Evolutionary conservation across 768 basidiomycete genomes (phyloP).

Genomic region (Mycena maculata): DNA sequence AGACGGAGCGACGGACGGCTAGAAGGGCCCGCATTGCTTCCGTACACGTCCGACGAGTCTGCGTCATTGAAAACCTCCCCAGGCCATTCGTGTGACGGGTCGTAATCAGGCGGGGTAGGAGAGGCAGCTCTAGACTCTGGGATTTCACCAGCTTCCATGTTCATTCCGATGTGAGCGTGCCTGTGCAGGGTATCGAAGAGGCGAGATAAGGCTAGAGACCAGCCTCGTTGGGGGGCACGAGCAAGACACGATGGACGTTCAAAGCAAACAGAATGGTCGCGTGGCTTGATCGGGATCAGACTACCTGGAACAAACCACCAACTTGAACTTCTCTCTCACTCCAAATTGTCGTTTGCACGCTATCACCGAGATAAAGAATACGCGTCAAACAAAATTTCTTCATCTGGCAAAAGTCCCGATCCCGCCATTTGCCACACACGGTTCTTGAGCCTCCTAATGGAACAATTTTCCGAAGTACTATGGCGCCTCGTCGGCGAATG

Average conservation of each 20-base stretch:
- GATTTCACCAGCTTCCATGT: slow-evolving; percentile 24
- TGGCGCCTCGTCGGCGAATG: slow-evolving; percentile 14
- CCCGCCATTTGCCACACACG: slow-evolving; percentile 16
- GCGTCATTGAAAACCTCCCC: slow-evolving; percentile 45
- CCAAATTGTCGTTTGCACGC: neutral
- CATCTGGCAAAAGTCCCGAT: slow-evolving; percentile 4
- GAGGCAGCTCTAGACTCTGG: slow-evolving; percentile 7
- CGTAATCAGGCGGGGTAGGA: slow-evolving; percentile 49
- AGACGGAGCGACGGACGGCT: slow-evolving; percentile 18
- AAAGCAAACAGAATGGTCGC: neutral
- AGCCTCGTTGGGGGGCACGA: slow-evolving; percentile 22
- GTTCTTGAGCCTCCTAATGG: slow-evolving; percentile 47
- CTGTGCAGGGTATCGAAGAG: slow-evolving; percentile 5
- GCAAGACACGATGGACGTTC: slow-evolving; percentile 16
- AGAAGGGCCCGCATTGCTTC: slow-evolving; percentile 13
- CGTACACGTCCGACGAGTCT: neutral
- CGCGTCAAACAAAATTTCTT: slow-evolving; percentile 14
- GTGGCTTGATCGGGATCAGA: neutral
- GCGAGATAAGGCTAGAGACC: slow-evolving; percentile 20
- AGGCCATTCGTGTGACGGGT: slow-evolving; percentile 72
- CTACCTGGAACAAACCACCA: no score
- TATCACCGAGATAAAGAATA: slow-evolving; percentile 28
- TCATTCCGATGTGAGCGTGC: neutral
- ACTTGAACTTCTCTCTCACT: slow-evolving; percentile 7
- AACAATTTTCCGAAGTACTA: slow-evolving; percentile 62